A percentile compares a stretch with the other conserved stretches of the same genome.
phyloP scores from a whole-genome alignment of 768 basidiomycete species.

The Hemileccinum impolitum region DNA sequence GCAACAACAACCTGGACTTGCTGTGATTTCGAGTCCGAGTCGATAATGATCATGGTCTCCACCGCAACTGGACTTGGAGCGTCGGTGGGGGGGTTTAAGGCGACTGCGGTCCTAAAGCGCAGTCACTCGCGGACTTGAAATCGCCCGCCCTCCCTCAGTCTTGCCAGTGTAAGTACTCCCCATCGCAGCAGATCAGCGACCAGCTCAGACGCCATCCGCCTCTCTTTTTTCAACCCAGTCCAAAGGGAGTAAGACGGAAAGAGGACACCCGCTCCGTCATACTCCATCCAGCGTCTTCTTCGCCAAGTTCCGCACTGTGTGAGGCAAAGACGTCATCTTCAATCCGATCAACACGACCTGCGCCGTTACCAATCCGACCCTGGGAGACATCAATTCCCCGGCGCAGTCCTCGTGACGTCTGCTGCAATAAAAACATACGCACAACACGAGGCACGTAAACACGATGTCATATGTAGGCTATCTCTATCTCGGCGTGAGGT shows the following conservation, averaged over 20 bases:
- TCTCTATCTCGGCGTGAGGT: slow-evolving; percentile 8
- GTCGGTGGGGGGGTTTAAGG: too few relatives aligned
- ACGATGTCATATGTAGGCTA: slow-evolving; percentile 10
- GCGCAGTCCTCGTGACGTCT: slow-evolving; percentile 9
- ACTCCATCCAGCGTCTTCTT: background rate
- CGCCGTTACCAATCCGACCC: background rate
- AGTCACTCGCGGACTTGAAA: too few relatives aligned
- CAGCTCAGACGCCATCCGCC: too few relatives aligned
- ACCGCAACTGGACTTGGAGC: too few relatives aligned
- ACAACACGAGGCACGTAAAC: slow-evolving; percentile 14
- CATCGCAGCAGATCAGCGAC: too few relatives aligned
- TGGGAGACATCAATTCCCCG: slow-evolving; percentile 6
- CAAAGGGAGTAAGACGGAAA: background rate
- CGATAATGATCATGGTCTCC: too few relatives aligned
- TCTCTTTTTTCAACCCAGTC: background rate
- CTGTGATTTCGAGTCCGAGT: too few relatives aligned
- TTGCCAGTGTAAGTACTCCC: too few relatives aligned
- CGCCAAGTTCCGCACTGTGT: background rate
- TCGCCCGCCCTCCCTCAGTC: too few relatives aligned
- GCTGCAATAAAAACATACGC: slow-evolving; percentile 9
- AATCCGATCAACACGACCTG: slow-evolving; percentile 6
- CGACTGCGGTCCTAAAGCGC: too few relatives aligned
- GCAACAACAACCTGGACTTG: too few relatives aligned
- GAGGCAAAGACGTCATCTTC: slow-evolving; percentile 6
- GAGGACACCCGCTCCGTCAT: background rate